Evolutionary conservation across 164 flowering plant genomes (phyloP).

Genomic region (Buxus sempervirens): DNA sequence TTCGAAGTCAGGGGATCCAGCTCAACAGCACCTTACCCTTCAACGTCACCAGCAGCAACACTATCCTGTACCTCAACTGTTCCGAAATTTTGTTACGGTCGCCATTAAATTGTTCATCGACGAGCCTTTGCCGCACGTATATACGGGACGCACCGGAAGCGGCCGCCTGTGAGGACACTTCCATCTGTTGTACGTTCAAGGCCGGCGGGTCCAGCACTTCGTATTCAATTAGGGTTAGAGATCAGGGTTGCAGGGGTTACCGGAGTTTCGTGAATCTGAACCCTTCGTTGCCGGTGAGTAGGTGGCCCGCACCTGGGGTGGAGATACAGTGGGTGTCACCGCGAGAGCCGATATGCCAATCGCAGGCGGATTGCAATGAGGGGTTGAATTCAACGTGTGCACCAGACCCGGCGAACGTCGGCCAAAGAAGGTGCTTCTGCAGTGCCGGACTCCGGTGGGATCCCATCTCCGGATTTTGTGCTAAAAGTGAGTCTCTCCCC

Average conservation of each 20-base stretch:
- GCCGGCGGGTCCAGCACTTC: slow-evolving; percentile 50
- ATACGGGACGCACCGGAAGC: slow-evolving; percentile 23
- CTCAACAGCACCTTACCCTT: slow-evolving; percentile 45
- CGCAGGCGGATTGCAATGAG: slow-evolving; percentile 34
- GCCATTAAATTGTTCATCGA: slow-evolving; percentile 43
- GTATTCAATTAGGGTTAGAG: slow-evolving; percentile 35
- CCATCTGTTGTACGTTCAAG: slow-evolving; percentile 39
- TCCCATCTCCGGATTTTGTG: slow-evolving; percentile 33
- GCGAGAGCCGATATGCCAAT: slow-evolving; percentile 35
- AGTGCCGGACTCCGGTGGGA: slow-evolving; percentile 39
- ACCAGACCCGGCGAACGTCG: slow-evolving; percentile 22
- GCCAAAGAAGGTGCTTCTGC: slow-evolving; percentile 43
- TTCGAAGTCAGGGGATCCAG: slow-evolving; percentile 35
- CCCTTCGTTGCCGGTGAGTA: slow-evolving; percentile 24
- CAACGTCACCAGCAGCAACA: slow-evolving; percentile 53
- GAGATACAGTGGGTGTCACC: slow-evolving; percentile 52
- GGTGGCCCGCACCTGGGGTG: slow-evolving; percentile 48
- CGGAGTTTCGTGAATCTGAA: slow-evolving; percentile 46
- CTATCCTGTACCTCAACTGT: slow-evolving; percentile 53
- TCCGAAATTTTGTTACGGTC: slow-evolving; percentile 25
- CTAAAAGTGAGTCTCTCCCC: slow-evolving; percentile 25
- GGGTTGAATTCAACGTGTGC: slow-evolving; percentile 34
- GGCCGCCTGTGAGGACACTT: slow-evolving; percentile 26
- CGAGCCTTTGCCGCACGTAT: slow-evolving; percentile 46
- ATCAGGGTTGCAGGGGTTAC: slow-evolving; percentile 42